Evolutionary conservation across 768 basidiomycete genomes (phyloP).

Genomic region (Agrocybe praecox): DNA sequence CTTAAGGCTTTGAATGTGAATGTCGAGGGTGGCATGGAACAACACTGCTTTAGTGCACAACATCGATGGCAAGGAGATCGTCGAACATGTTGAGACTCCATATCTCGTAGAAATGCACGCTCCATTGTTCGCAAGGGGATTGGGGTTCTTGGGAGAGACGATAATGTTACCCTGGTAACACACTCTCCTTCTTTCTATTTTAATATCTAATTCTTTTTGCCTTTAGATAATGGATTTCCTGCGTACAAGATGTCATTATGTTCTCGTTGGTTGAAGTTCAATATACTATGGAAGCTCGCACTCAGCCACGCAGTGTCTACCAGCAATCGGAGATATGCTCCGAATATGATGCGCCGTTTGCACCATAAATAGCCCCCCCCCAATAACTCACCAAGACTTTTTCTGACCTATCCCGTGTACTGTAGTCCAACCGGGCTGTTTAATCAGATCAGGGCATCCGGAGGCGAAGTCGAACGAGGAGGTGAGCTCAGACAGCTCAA

Average conservation of each 20-base stretch:
- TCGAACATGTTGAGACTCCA: slow-evolving; percentile 23
- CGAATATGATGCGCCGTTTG: no score
- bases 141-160: slow-evolving; percentile 43
- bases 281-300: slow-evolving; percentile 40
- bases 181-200: not conserved
- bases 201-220: not conserved
- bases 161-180: slow-evolving; percentile 36
- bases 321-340: slow-evolving; percentile 39
- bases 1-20: slow-evolving; percentile 28
- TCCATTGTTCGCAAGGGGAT: slow-evolving; percentile 40
- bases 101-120: slow-evolving; percentile 42
- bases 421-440: slow-evolving; percentile 23
- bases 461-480: slow-evolving; percentile 13
- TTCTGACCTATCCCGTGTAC: no score
- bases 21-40: slow-evolving; percentile 45
- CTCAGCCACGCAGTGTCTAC: slow-evolving; percentile 33
- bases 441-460: slow-evolving; percentile 8
- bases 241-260: slow-evolving; percentile 27
- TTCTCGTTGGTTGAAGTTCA: slow-evolving; percentile 24
- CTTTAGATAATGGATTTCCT: slow-evolving; percentile 12
- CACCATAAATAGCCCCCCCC: no score
- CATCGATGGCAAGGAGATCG: slow-evolving; percentile 10
- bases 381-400: no score
- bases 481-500: slow-evolving; percentile 42
- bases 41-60: slow-evolving; percentile 36